Base-by-base conservation (phyloP, 2,329 filamentous ascomycete genomes). In the Botryotinia calthae region DNA sequence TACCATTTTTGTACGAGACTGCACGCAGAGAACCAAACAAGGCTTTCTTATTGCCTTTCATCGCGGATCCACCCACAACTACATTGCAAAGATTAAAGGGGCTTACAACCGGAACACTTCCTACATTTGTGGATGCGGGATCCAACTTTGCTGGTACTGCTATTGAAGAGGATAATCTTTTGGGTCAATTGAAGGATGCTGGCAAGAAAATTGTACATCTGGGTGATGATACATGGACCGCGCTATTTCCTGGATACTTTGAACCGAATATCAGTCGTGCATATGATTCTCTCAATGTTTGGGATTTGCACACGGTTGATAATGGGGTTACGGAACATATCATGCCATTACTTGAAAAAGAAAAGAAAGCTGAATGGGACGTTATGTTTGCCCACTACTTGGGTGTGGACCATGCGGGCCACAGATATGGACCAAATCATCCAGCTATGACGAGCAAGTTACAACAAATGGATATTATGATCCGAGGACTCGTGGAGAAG, bases 271-370 rank as follows among this genome's bases (percentile, higher is more conserved):
- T 98, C 72, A 97, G 95, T 77, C 89, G 87, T 77, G 89, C 96
- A 0, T 99, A 97, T 82, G 95, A 98, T 81, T 98, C 95, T 75
- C 97, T 99, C 84, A 98, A 98, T 80, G 96, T 98, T 10, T 98
- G 94, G 94, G 96, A 99, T 81, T 83, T 99, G 78, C 94, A 98
- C 81, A 98, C 96, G 0, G 93, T 99, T 4, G 96, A 99, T 80
- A 95, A 98, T 79, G 96, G 96, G 0, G 96, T 99, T 37, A 92
- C 91, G 20, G 92, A 97, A 77, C 93, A 98, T 82, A 90, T 99
- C 10, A 92, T 96, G 74, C 96, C 96, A 2, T 86, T 98, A 3
- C 82, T 99, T 75, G 86, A 90, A 66, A 82, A 88, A 1, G 85
- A 87, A 66, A 90, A 90, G 79, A 86, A 87, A 69, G 87, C 84